Conservation (phyloP, 352 stramenopile genomes). For the Globisporangium cederbergense region DNA sequence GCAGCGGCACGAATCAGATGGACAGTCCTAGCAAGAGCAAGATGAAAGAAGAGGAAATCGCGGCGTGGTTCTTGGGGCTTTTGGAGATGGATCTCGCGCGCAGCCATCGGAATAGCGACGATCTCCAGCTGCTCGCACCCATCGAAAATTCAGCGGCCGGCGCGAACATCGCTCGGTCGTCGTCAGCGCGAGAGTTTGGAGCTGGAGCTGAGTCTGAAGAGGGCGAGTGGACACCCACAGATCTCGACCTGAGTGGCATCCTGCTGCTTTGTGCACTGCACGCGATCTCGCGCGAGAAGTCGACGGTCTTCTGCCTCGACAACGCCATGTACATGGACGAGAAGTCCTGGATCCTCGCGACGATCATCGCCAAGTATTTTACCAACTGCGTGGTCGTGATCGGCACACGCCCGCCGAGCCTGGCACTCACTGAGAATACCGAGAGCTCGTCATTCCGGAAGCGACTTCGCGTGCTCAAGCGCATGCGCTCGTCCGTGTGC, state of each 20-base stretch:
- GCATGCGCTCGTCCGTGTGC: constrained; percentile 47
- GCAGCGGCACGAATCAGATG: constrained; percentile 10
- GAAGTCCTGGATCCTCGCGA: constrained; percentile 79
- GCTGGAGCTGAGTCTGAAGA: constrained; percentile 18
- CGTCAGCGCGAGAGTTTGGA: background rate
- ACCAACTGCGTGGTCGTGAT: constrained; percentile 81
- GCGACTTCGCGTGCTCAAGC: constrained; percentile 68
- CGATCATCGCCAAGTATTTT: constrained; percentile 83
- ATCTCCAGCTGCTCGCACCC: constrained; percentile 9
- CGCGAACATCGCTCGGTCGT: background rate
- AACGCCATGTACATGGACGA: constrained; percentile 88
- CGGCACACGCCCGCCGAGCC: constrained; percentile 62
- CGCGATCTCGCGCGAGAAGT: constrained; percentile 65
- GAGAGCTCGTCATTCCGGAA: constrained; percentile 77
- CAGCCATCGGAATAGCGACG: constrained; percentile 26
- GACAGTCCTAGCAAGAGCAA: constrained; percentile 28
- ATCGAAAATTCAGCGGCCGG: constrained; percentile 10
- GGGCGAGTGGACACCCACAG: constrained; percentile 52
- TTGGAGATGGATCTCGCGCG: constrained; percentile 55
- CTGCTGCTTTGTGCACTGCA: constrained; percentile 75
- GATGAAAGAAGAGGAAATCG: constrained; percentile 67
- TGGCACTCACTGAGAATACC: constrained; percentile 61
- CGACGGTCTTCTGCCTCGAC: constrained; percentile 77
- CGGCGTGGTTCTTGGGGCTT: constrained; percentile 62
- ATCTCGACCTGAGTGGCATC: constrained; percentile 73